Evolutionary conservation across 1,139 yeast species (phyloP), one percentile per base, ranked within the genome.

Genomic region (Hansenula anomala): DNA sequence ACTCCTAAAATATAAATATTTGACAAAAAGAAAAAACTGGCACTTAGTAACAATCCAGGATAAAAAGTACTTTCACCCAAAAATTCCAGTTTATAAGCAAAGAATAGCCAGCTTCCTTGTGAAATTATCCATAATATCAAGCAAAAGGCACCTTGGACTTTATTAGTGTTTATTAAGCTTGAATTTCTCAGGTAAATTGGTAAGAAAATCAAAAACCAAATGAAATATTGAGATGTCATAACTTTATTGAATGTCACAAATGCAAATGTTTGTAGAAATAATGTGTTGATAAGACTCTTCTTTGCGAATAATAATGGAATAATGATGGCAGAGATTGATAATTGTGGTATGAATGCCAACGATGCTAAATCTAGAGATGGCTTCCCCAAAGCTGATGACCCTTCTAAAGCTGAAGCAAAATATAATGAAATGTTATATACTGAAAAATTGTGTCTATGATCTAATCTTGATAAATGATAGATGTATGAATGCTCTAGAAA

Each of bases 361-460:
- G 70, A 71, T 11, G 68, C 59, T 17, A 50, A 44, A 35, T 54
- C 56, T 10, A 45, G n/a, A 11, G 36, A 15, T n/a, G 17, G 20
- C n/a, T 15, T 16, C 30, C 12, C 9, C 30, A 20, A 17, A 26
- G 13, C 10, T 26, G 33, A 12, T 37, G 22, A 9, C 28, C 10
- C 25, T 20, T 9, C 24, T 26, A 30, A 40, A 41, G 77, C 73
- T 0, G 89, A 80, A 37, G 72, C 72, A 54, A 73, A 76, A 62
- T 92, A 92, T 34, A 92, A 65, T 25, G 80, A 67, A 16, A 88
- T 67, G 55, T 92, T 87, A 71, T 90, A 92, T 2, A 90, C 72
- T 2, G 96, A 87, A 55, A 92, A 92, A 60, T 92, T 92, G 62
- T 92, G 98, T 38, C 98, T 78, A 59, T 92, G 98, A 58, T 92